A percentile compares a stretch with the other conserved stretches of the same genome.
Conservation (phyloP, 208 protist species). For the Wallacemonas rigidus region DNA sequence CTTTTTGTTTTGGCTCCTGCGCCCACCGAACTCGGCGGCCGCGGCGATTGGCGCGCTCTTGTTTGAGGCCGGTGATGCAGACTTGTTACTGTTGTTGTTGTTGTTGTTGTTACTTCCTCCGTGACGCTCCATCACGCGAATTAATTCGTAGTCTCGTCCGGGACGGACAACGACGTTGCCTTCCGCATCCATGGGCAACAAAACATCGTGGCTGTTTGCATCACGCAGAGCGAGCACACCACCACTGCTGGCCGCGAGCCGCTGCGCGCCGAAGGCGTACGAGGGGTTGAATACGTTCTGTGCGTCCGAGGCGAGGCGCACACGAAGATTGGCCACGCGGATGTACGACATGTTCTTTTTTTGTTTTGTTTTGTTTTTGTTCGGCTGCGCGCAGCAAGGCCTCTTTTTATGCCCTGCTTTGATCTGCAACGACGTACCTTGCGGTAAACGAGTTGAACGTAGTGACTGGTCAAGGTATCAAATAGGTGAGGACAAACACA, state of each 20-base stretch:
- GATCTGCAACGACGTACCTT: too few relatives aligned
- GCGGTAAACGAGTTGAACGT: too few relatives aligned
- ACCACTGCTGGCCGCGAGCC: not conserved
- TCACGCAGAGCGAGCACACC: slow-evolving; percentile 55
- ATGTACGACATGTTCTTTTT: slow-evolving; percentile 47
- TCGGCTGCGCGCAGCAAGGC: not conserved
- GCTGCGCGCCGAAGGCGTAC: slow-evolving; percentile 57
- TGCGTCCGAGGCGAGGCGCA: slow-evolving; percentile 61
- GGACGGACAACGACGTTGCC: slow-evolving; percentile 71
- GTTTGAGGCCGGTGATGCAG: not conserved
- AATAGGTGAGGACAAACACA: too few relatives aligned
- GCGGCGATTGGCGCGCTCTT: not conserved
- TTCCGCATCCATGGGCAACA: slow-evolving; percentile 69
- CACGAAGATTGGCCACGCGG: slow-evolving; percentile 50
- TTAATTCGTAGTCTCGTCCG: slow-evolving; percentile 52
- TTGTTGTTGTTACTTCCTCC: slow-evolving; percentile 1
- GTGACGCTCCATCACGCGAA: slow-evolving; percentile 31
- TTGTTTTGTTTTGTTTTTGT: not conserved
- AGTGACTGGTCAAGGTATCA: too few relatives aligned
- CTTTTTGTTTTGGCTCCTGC: slow-evolving; percentile 20
- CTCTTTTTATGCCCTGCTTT: too few relatives aligned
- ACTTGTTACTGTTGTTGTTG: not conserved
- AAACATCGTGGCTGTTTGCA: slow-evolving; percentile 38
- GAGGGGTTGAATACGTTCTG: slow-evolving; percentile 74
- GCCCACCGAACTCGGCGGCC: not conserved